phyloP scores from a whole-genome alignment of 2,329 filamentous ascomycete genomes.

The Chaetomiaceae sp. region DNA sequence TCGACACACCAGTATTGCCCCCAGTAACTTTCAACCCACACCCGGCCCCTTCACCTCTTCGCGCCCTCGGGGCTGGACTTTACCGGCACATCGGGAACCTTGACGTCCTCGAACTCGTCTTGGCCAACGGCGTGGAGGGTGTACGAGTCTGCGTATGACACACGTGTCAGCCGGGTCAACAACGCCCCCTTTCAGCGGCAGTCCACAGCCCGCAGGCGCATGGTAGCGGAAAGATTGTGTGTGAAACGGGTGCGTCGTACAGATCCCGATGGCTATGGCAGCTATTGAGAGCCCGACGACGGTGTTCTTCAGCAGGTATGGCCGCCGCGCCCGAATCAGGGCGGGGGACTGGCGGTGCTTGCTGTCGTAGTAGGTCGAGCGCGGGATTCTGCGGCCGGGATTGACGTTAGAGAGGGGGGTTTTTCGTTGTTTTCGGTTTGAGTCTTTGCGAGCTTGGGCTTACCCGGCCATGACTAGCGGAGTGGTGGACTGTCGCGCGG shows the following conservation, averaged over 20 bases:
- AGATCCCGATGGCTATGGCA: constrained; percentile 74
- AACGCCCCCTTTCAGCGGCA: not conserved
- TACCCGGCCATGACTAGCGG: constrained; percentile 19
- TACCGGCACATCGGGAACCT: constrained; percentile 68
- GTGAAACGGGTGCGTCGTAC: constrained; percentile 57
- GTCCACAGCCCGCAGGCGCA: no score
- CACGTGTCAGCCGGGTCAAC: not conserved
- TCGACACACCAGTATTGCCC: no score
- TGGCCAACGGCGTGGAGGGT: constrained; percentile 81
- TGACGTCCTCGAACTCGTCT: constrained; percentile 94
- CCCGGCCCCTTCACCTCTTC: constrained; percentile 19
- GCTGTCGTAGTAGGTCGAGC: constrained; percentile 82
- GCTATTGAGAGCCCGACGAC: constrained; percentile 71
- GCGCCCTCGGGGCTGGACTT: constrained; percentile 29
- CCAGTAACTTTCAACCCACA: no score
- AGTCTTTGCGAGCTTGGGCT: not conserved
- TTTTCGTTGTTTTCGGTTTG: not conserved
- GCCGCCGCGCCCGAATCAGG: constrained; percentile 83
- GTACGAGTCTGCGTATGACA: constrained; percentile 43
- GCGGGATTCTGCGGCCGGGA: constrained; percentile 34
- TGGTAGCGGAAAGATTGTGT: not conserved
- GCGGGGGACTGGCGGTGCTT: constrained; percentile 80
- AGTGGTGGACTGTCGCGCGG: not conserved
- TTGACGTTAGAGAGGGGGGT: no score
- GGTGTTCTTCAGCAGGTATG: constrained; percentile 86